Base-by-base conservation (phyloP, 2,329 filamentous ascomycete genomes). In the Colletotrichum sp. region DNA sequence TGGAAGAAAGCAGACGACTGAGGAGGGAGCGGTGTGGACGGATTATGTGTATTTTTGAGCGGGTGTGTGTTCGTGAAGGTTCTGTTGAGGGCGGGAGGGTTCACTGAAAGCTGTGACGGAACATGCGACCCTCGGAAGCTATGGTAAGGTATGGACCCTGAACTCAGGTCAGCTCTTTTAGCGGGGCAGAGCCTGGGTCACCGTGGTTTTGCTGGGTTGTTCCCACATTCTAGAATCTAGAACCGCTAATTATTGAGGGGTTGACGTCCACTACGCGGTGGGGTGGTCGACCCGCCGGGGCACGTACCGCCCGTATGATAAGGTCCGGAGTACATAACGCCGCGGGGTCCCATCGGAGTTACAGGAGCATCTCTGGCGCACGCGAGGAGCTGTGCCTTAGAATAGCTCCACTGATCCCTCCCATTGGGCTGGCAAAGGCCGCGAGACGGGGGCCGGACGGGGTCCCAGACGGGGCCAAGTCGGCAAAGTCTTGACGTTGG, bases 81-180 rank as follows among this genome's bases (percentile, higher is more conserved):
- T 67, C 36, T 72, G 63, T 72, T 63, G 69, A 71, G 74, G 64
- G 70, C 48, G 65, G 65, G 65, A 76, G 48, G 74, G 59, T 55
- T 67, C 65, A 36, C 30, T 55, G 30, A 48, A 60, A 71, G 65
- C 64, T 55, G 52, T 64, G 73, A 76, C 72, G 43, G 74, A 63
- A 75, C 69, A 68, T 76, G 70, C 74, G 70, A 68, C 74, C 67
- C 26, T 70, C 74, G 74, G 74, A 76, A 76, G 74, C 64, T 73
- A 67, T 76, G 74, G 74, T 76, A 76, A 73, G 74, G 63, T 76
- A 76, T 76, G 74, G 74, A 76, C 74, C 74, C 74, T 76, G 74
- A 76, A 74, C 74, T 70, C 70, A 66, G 69, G 48, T 74, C 70
- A 76, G 70, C 74, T 74, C 48, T 64, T 55, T 24, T 55, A 64